phyloP scores from a whole-genome alignment of 2,329 filamentous ascomycete species.

The Pezizomycotina sp. region DNA sequence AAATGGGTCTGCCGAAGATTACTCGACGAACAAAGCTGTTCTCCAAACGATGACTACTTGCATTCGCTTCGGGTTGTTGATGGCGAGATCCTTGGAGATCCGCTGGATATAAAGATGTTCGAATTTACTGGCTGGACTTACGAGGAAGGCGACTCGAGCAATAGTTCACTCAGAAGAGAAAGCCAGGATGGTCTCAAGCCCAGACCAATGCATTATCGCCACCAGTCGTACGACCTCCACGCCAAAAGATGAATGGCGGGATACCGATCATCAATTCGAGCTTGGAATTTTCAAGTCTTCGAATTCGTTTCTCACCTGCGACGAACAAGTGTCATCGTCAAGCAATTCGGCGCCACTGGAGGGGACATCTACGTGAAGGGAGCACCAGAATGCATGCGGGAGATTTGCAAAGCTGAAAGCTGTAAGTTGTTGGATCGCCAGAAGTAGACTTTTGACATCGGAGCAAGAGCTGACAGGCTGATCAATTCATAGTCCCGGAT shows the following conservation, averaged over 20 bases:
- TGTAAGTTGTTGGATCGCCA: conserved; percentile 37
- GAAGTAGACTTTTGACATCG: no score
- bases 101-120: conserved; percentile 96
- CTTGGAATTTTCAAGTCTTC: conserved; percentile 83
- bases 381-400: conserved; percentile 87
- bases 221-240: conserved; percentile 72
- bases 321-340: conserved; percentile 79
- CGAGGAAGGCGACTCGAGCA: conserved; percentile 63
- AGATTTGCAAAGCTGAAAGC: conserved; percentile 70
- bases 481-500: conserved; percentile 43
- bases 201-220: conserved; percentile 43
- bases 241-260: conserved; percentile 39
- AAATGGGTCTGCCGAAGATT: conserved; percentile 43
- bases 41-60: conserved; percentile 95
- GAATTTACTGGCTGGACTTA: conserved; percentile 88
- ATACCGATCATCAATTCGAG: conserved; percentile 42
- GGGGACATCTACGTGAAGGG: conserved; percentile 89
- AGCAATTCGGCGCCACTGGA: conserved; percentile 68
- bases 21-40: conserved; percentile 46
- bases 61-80: conserved; percentile 75
- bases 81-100: conserved; percentile 77
- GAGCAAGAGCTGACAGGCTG: conserved; percentile 12
- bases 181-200: conserved; percentile 40
- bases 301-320: conserved; percentile 90
- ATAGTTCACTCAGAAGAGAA: conserved; percentile 50